These are phyloP conservation scores for Penicillium salamii DNA, from an alignment of 495 filamentous ascomycete genomes.

Conservation along the genomic window DNA sequence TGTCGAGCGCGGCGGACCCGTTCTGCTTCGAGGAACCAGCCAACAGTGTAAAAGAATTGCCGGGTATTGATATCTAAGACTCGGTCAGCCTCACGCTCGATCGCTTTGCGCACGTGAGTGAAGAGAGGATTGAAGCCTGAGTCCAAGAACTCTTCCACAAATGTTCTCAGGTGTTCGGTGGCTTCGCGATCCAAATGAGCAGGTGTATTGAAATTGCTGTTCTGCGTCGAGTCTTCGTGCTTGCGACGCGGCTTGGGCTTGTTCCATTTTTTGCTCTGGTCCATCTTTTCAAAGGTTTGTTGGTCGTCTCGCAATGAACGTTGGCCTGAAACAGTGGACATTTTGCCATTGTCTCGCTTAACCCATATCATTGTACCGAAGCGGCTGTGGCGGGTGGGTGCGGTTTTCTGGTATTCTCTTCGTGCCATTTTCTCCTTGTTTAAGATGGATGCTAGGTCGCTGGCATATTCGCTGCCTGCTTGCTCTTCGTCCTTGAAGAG, in stretches of 20 bases:
- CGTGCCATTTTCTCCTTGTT: constrained; percentile 78
- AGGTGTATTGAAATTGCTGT: constrained; percentile 71
- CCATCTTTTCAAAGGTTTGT: constrained; percentile 78
- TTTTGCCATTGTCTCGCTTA: constrained; percentile 74
- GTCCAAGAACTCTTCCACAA: constrained; percentile 93
- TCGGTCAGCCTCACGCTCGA: constrained; percentile 88
- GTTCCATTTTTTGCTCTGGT: constrained; percentile 85
- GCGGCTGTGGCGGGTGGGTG: constrained; percentile 84
- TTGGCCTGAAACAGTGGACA: constrained; percentile 86
- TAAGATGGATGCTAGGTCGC: constrained; percentile 73
- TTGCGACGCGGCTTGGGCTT: constrained; percentile 64
- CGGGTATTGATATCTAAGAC: constrained; percentile 66
- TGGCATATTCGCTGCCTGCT: constrained; percentile 58
- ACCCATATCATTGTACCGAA: constrained; percentile 99
- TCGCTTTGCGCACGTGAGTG: constrained; percentile 76
- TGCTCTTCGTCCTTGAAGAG: constrained; percentile 80
- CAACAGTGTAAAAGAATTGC: constrained; percentile 89
- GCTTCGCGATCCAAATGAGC: constrained; percentile 65
- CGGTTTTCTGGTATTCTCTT: constrained; percentile 70
- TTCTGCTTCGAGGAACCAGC: constrained; percentile 94
- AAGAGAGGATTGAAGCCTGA: constrained; percentile 96
- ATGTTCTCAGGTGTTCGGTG: constrained; percentile 67
- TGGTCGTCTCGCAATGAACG: constrained; percentile 72
- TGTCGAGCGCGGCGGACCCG: constrained; percentile 63
- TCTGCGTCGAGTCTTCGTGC: constrained; percentile 60